Percentiles rank a stretch among this genome's conserved stretches.
Conservation (phyloP, 2,329 filamentous ascomycete genomes). For the Pezicula rhizophila region DNA sequence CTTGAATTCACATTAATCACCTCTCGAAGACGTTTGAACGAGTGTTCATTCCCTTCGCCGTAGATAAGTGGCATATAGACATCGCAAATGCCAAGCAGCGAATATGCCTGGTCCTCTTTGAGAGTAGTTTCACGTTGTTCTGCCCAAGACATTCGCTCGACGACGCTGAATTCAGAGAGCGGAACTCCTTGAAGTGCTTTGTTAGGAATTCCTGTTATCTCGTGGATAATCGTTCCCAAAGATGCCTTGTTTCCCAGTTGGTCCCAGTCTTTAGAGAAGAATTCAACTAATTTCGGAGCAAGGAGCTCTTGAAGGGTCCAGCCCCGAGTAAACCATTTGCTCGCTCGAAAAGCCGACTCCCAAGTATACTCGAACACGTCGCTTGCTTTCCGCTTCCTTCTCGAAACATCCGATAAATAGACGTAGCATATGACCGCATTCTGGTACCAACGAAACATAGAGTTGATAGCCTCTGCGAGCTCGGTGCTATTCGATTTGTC, state of each 20-base stretch:
- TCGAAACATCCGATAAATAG: no score
- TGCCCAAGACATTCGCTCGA: constrained; percentile 33
- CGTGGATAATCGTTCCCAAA: no score
- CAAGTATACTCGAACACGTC: background rate
- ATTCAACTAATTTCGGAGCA: constrained; percentile 6
- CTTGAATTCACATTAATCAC: constrained; percentile 23
- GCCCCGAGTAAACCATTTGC: constrained; percentile 6
- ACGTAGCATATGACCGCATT: no score
- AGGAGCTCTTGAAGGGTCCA: constrained; percentile 14
- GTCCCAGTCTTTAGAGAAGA: background rate
- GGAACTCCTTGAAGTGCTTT: constrained; percentile 10
- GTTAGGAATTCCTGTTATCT: constrained; percentile 14
- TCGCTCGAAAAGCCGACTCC: constrained; percentile 5
- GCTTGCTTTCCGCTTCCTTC: no score
- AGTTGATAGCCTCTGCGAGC: background rate
- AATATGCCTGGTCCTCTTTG: constrained; percentile 38
- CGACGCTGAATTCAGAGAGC: constrained; percentile 11
- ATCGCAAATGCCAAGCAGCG: constrained; percentile 36
- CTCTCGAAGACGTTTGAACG: constrained; percentile 29
- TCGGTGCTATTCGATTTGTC: constrained; percentile 7
- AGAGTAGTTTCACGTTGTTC: constrained; percentile 28
- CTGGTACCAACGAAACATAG: no score
- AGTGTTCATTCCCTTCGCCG: constrained; percentile 27
- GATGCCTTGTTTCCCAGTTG: no score
- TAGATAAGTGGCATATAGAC: constrained; percentile 40